Evolutionary conservation across 805 yeast genomes (phyloP).

Genomic region (Yarrowia divulgata): DNA sequence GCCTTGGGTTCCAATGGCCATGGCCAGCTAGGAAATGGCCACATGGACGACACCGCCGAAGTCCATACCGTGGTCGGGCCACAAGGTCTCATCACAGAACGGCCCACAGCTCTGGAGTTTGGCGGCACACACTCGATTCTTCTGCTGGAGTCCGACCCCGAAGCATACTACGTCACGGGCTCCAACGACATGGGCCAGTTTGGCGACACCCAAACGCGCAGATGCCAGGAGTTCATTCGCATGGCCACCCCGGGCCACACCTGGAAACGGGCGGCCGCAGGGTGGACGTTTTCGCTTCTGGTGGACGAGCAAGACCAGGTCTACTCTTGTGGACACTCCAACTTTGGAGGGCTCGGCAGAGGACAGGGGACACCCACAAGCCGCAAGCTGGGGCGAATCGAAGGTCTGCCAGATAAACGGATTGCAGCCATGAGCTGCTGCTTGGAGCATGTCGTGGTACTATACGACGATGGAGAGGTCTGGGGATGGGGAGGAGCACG

Average conservation of each 20-base stretch:
- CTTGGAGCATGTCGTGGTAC: slow-evolving; percentile 49
- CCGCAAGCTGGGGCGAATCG: slow-evolving; percentile 12
- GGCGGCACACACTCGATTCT: slow-evolving; percentile 90
- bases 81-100: slow-evolving; percentile 37
- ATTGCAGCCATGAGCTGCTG: slow-evolving; percentile 47
- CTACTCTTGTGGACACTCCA: slow-evolving; percentile 59
- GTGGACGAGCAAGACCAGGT: slow-evolving; percentile 55
- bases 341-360: slow-evolving; percentile 68
- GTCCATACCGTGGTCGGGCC: slow-evolving; percentile 44
- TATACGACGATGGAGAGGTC: slow-evolving; percentile 53
- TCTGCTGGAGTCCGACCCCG: slow-evolving; percentile 18
- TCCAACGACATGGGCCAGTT: slow-evolving; percentile 64
- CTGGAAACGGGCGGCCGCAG: slow-evolving; percentile 66
- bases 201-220: slow-evolving; percentile 48
- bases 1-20: slow-evolving; percentile 88
- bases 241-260: slow-evolving; percentile 41
- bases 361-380: slow-evolving; percentile 57
- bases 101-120: slow-evolving; percentile 56
- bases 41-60: slow-evolving; percentile 58
- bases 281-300: slow-evolving; percentile 79
- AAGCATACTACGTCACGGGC: slow-evolving; percentile 63
- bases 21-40: slow-evolving; percentile 71
- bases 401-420: slow-evolving; percentile 30
- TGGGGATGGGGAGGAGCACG: slow-evolving; percentile 76
- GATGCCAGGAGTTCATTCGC: slow-evolving; percentile 27